phyloP scores from a whole-genome alignment of 2,329 filamentous ascomycete species.

The Ophiognomonia clavigignenti-juglandacearum region DNA sequence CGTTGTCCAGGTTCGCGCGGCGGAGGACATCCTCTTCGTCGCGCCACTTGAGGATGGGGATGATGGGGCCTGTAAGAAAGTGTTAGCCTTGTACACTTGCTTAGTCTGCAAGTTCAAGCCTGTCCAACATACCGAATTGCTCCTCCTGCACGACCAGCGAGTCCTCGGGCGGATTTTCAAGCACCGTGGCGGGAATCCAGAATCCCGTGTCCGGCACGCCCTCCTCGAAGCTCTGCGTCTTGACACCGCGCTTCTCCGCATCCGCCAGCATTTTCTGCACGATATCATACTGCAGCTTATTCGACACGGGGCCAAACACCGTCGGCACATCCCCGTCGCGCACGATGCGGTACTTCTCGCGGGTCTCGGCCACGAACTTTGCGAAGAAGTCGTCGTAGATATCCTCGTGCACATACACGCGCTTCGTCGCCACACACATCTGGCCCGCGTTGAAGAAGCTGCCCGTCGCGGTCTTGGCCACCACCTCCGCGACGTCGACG shows the following conservation, averaged over 20 bases:
- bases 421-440: conserved; percentile 52
- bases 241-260: conserved; percentile 47
- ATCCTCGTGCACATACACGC: conserved; percentile 56
- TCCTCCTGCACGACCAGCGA: conserved; percentile 54
- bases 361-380: conserved; percentile 35
- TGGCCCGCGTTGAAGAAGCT: conserved; percentile 51
- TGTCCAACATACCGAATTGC: conserved; percentile 48
- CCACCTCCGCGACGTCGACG: conserved; percentile 41
- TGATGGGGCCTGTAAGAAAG: conserved; percentile 45
- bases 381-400: conserved; percentile 53
- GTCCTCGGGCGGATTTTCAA: conserved; percentile 51
- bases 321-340: conserved; percentile 25
- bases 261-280: conserved; percentile 53
- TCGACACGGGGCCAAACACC: conserved; percentile 57
- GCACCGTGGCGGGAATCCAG: conserved; percentile 55
- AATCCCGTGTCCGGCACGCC: conserved; percentile 39
- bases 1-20: conserved; percentile 48
- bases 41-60: conserved; percentile 57
- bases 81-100: too few species aligned
- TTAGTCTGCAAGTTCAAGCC: too few species aligned
- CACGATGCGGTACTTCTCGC: conserved; percentile 35
- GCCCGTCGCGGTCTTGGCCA: conserved; percentile 38
- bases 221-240: conserved; percentile 45
- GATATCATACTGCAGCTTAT: conserved; percentile 59
- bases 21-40: conserved; percentile 55